Conservation (phyloP, 345 rosid genomes). For the Microthlaspi erraticum region DNA sequence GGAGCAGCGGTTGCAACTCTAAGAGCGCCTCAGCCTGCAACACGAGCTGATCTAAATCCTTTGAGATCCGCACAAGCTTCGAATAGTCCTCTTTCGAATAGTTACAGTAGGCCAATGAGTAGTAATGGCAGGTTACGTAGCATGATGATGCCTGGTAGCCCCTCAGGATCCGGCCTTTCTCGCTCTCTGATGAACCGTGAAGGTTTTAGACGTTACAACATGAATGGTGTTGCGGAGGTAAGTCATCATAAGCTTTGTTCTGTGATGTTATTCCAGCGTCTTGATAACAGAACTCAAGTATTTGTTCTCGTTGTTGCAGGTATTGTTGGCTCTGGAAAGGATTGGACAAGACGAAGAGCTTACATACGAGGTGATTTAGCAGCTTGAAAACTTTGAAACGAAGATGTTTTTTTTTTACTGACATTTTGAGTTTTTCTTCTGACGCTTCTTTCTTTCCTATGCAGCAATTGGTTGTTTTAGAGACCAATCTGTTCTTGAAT, state of each 20-base stretch:
- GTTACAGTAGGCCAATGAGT: conserved; percentile 42
- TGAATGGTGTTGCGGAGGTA: conserved; percentile 97
- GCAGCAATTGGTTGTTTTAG: conserved; percentile 91
- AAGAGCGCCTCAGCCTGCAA: conserved; percentile 50
- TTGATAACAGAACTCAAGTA: conserved; percentile 1
- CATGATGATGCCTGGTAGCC: conserved; percentile 56
- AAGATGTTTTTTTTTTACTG: conserved; percentile 34
- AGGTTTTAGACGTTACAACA: conserved; percentile 61
- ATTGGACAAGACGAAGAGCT: conserved; percentile 81
- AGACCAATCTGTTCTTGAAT: conserved; percentile 72
- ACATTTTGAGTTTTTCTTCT: conserved; percentile 12
- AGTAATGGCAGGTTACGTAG: conserved; percentile 46
- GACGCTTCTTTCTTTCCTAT: conserved; percentile 24
- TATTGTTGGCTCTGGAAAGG: conserved; percentile 83
- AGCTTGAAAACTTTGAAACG: neutral
- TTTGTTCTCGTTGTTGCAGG: conserved; percentile 47
- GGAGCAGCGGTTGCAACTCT: conserved; percentile 47
- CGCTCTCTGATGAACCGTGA: conserved; percentile 57
- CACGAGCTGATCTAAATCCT: conserved; percentile 49
- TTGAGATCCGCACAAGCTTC: conserved; percentile 45
- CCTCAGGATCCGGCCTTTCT: conserved; percentile 51
- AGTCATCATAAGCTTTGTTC: conserved; percentile 23
- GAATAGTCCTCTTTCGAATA: conserved; percentile 39
- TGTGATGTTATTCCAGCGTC: conserved; percentile 7
- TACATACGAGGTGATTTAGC: conserved; percentile 69